Base-by-base conservation (phyloP, 2,329 filamentous ascomycete genomes). In the Juglanconis sp. region DNA sequence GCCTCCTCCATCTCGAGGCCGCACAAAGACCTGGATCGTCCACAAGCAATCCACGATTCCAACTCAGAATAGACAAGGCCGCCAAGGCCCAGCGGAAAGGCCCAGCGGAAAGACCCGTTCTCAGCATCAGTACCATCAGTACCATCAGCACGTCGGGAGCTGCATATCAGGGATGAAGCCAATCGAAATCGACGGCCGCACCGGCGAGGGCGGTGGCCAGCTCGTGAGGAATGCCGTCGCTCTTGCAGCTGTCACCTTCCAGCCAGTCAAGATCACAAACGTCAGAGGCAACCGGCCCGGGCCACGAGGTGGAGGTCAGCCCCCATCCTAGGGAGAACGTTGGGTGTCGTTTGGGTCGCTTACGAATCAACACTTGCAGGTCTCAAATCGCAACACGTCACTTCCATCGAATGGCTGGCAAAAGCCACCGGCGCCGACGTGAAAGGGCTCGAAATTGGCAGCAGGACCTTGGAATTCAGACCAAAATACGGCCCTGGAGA, bases 131-230 rank as follows among this genome's bases (percentile, higher is more conserved):
- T 24, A 24, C 17, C 17, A 24, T 24, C 17, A 24, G 17, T 24
- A 24, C 17, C 17, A 24, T 24, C 36, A 38, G 36, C 36, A 38
- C 7, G 11, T 38, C 7, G 36, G 7, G 7, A 38, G 30, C 3
- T 8, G 24, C 52, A 46, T 11, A 17, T n/a, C 50, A 54, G 10
- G 10, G 10, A 61, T 64, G 63, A 65, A 60, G 17, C 53, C 40
- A 7, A 76, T 86, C 31, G 73, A 77, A 56, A 69, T 87, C 2
- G 83, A 87, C 65, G 85, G 85, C 15, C 72, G 77, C 11, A 82
- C 78, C 0, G 84, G 85, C 1, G 85, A 87, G 67, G 86, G 86
- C 4, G 86, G 85, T 4, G 85, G 85, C 2, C 85, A 88, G 65
- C 71, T 88, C 0, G 79, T 87, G 0, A 74, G 86, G 48, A 73